A percentile compares a stretch with the other conserved stretches of the same genome.
Conservation (phyloP, 1,284 basidiomycete species). For the Retiboletus flavoniger region DNA sequence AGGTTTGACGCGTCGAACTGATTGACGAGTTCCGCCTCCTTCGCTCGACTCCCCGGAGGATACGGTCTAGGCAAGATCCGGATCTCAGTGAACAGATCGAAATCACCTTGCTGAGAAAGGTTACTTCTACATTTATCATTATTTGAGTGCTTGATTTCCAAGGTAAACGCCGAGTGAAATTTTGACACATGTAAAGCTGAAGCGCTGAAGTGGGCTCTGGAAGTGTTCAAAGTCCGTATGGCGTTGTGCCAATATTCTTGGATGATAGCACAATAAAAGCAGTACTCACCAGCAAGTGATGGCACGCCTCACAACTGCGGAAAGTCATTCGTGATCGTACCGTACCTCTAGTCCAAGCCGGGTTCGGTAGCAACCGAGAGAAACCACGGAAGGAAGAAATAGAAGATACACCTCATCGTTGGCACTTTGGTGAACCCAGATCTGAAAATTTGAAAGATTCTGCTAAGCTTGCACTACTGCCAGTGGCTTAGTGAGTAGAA, state of each 20-base stretch:
- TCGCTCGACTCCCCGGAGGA: conserved; percentile 1
- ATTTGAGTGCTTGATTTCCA: not conserved
- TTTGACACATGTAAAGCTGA: not conserved
- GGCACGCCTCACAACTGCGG: not conserved
- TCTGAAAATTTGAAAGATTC: no score
- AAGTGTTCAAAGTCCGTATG: not conserved
- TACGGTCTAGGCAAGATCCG: not conserved
- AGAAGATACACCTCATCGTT: not conserved
- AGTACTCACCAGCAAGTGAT: not conserved
- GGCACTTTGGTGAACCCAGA: not conserved
- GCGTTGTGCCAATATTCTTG: not conserved
- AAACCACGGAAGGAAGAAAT: not conserved
- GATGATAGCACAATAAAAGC: not conserved
- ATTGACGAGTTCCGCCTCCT: not conserved
- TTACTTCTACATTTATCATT: not conserved
- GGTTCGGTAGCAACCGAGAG: not conserved
- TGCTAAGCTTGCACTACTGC: no score
- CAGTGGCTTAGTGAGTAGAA: no score
- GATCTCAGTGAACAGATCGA: not conserved
- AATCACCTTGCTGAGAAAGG: not conserved
- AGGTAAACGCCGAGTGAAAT: conserved; percentile 1
- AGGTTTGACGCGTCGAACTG: conserved; percentile 1
- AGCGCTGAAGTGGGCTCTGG: no score
- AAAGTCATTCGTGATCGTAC: not conserved
- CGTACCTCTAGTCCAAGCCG: not conserved